Percentiles rank a stretch among this genome's conserved stretches.
Conservation (phyloP, 345 rosid species). For the Barbarea vulgaris region DNA sequence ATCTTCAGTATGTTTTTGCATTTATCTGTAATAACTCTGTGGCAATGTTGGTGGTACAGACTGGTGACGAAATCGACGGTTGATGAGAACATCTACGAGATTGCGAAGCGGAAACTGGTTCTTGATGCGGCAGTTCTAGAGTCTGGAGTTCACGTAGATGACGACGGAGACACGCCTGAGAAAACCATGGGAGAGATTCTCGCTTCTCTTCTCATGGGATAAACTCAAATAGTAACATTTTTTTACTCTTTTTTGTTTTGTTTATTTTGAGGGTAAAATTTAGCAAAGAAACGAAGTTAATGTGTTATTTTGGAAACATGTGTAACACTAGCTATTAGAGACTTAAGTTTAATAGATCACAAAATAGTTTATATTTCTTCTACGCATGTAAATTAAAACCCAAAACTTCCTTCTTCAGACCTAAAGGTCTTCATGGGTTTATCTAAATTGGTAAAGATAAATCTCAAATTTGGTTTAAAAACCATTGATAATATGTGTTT, state of each 20-base stretch:
- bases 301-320: constrained; percentile 23
- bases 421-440: background rate
- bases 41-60: constrained; percentile 45
- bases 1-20: no score
- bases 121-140: constrained; percentile 94
- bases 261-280: constrained; percentile 28
- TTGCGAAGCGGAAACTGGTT: constrained; percentile 78
- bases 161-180: constrained; percentile 60
- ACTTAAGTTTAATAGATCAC: constrained; percentile 28
- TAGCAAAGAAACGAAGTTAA: constrained; percentile 29
- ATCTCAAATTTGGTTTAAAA: background rate
- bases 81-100: constrained; percentile 91
- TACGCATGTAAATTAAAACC: constrained; percentile 11
- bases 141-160: constrained; percentile 64
- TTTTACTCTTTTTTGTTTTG: background rate
- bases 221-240: constrained; percentile 33
- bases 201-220: constrained; percentile 74
- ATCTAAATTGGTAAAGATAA: background rate
- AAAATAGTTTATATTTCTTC: constrained; percentile 5
- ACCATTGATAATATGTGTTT: background rate
- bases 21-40: background rate
- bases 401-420: background rate
- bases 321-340: constrained; percentile 26
- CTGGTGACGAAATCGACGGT: constrained; percentile 90
- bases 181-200: constrained; percentile 93